Conservation (phyloP, 345 rosid genomes). For the Trapa bicornis region DNA sequence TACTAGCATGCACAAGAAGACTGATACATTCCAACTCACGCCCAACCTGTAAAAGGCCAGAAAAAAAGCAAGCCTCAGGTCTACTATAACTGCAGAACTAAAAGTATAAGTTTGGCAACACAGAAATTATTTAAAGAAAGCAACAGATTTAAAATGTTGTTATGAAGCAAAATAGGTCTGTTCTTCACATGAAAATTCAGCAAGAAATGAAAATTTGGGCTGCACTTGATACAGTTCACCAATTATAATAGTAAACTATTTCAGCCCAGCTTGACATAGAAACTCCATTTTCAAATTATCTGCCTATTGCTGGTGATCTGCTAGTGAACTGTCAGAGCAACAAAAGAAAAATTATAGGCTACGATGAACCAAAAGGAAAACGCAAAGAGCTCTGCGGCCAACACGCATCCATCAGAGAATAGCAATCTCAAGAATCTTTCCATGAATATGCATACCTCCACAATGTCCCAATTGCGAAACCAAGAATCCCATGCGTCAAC, state of each 20-base stretch:
- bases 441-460: conserved; percentile 54
- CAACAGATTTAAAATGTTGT: background rate
- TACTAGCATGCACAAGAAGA: conserved; percentile 78
- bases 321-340: background rate
- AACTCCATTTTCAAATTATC: background rate
- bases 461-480: conserved; percentile 68
- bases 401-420: background rate
- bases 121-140: background rate
- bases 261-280: background rate
- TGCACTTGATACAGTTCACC: background rate
- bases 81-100: background rate
- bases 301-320: background rate
- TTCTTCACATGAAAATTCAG: background rate
- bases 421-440: background rate
- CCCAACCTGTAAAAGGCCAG: conserved; percentile 38
- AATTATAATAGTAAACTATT: background rate
- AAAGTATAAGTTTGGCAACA: background rate
- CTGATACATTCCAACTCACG: conserved; percentile 60
- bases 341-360: background rate
- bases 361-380: background rate
- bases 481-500: conserved; percentile 82
- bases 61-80: conserved; percentile 3
- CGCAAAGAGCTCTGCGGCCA: background rate
- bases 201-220: background rate
- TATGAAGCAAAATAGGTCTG: background rate